These are phyloP conservation scores for Sporothrix mexicana DNA, from an alignment of 2,329 filamentous ascomycete genomes.

Conservation along the genomic window DNA sequence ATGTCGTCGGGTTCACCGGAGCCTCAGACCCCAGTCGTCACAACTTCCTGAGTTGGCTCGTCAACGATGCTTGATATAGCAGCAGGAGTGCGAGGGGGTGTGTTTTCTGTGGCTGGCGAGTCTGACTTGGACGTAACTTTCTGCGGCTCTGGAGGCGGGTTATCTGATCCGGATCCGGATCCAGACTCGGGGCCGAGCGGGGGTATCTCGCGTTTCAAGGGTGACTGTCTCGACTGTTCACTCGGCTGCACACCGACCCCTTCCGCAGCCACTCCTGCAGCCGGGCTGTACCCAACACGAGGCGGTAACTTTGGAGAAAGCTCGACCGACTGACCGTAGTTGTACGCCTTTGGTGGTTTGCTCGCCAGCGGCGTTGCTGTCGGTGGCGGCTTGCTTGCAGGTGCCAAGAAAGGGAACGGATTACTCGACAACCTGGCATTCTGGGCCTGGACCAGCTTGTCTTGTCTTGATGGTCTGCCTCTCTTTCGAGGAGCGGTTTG, in stretches of 20 bases:
- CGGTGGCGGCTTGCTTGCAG: conserved; percentile 27
- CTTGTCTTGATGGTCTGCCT: conserved; percentile 46
- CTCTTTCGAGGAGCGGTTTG: conserved; percentile 40
- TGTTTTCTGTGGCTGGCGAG: neutral
- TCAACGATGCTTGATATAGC: conserved; percentile 26
- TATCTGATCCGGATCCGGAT: neutral
- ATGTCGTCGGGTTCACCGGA: neutral
- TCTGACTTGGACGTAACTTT: neutral
- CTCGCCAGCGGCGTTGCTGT: neutral
- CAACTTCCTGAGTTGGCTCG: neutral
- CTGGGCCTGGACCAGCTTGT: conserved; percentile 42
- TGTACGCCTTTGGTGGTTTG: conserved; percentile 1
- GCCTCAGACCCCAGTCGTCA: conserved; percentile 12
- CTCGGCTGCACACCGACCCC: neutral
- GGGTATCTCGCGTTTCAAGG: neutral
- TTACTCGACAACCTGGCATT: conserved; percentile 34
- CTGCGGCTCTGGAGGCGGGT: neutral
- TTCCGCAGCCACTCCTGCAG: neutral
- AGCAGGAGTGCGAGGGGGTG: conserved; percentile 14
- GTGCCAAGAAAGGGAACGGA: conserved; percentile 29
- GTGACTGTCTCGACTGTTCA: neutral
- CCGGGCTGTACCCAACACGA: neutral
- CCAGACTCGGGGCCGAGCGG: neutral
- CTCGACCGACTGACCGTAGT: neutral
- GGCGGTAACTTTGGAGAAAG: neutral